Evolutionary conservation across 1,284 basidiomycete species (phyloP).

Genomic region (Puccinia hordei): DNA sequence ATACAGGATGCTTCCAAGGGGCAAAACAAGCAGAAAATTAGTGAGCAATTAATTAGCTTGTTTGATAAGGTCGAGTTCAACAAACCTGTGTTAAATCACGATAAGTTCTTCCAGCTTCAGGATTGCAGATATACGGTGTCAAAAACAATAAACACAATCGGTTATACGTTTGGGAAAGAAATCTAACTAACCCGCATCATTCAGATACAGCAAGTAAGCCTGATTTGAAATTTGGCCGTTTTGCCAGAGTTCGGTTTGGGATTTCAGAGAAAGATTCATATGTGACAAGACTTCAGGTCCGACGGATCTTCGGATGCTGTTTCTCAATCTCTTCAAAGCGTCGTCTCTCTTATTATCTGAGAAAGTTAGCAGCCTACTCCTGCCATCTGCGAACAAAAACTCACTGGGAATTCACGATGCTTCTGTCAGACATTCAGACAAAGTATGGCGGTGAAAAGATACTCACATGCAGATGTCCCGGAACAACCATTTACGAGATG

Average conservation of each 20-base stretch:
- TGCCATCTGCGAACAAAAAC: constrained; percentile 72
- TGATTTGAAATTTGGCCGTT: constrained; percentile 43
- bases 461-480: constrained; percentile 71
- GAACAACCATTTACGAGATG: constrained; percentile 82
- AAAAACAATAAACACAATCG: background rate
- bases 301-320: constrained; percentile 40
- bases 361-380: constrained; percentile 60
- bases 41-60: constrained; percentile 61
- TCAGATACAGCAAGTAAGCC: constrained; percentile 44
- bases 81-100: constrained; percentile 42
- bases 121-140: background rate
- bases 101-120: constrained; percentile 44
- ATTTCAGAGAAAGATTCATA: constrained; percentile 30
- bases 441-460: background rate
- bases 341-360: constrained; percentile 40
- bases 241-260: constrained; percentile 49
- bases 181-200: constrained; percentile 40
- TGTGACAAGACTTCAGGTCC: constrained; percentile 40
- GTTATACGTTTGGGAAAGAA: background rate
- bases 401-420: constrained; percentile 81
- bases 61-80: constrained; percentile 65
- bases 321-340: constrained; percentile 37
- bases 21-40: constrained; percentile 19
- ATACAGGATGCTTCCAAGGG: constrained; percentile 69
- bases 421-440: constrained; percentile 73